These are phyloP conservation scores for Glycyrrhiza uralensis DNA, from an alignment of 306 rosid species.

Conservation along the genomic window DNA sequence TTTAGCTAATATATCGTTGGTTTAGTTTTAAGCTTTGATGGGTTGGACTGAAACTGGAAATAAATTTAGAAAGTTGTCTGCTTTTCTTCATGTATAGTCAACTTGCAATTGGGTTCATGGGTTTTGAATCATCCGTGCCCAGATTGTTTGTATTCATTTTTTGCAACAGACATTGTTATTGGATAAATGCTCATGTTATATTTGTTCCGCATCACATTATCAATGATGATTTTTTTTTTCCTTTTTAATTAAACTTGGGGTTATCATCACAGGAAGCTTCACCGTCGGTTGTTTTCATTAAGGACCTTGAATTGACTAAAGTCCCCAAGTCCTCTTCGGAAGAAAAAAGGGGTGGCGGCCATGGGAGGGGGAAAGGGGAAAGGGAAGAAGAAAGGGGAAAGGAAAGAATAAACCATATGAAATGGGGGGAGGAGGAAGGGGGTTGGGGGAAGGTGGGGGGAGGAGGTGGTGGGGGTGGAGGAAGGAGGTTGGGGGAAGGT, in stretches of 20 bases:
- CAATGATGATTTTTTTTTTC: not conserved
- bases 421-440: no score
- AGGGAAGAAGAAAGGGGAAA: no score
- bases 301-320: slow-evolving; percentile 75
- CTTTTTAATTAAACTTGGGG: slow-evolving; percentile 2
- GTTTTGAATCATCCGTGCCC: not conserved
- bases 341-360: no score
- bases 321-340: slow-evolving; percentile 39
- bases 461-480: no score
- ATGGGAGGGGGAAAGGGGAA: no score
- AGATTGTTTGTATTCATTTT: not conserved
- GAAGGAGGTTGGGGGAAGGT: no score
- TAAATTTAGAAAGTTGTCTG: not conserved
- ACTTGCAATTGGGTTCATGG: slow-evolving; percentile 2
- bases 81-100: not conserved
- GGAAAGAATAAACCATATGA: no score
- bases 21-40: not conserved
- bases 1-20: not conserved
- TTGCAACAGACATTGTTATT: not conserved
- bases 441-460: no score
- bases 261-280: slow-evolving; percentile 68
- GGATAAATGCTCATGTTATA: not conserved
- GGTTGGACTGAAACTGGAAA: slow-evolving; percentile 4
- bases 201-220: not conserved
- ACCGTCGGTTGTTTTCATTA: slow-evolving; percentile 73